phyloP scores from a whole-genome alignment of 1,284 basidiomycete species.

The Cystobasidium pallidum region DNA sequence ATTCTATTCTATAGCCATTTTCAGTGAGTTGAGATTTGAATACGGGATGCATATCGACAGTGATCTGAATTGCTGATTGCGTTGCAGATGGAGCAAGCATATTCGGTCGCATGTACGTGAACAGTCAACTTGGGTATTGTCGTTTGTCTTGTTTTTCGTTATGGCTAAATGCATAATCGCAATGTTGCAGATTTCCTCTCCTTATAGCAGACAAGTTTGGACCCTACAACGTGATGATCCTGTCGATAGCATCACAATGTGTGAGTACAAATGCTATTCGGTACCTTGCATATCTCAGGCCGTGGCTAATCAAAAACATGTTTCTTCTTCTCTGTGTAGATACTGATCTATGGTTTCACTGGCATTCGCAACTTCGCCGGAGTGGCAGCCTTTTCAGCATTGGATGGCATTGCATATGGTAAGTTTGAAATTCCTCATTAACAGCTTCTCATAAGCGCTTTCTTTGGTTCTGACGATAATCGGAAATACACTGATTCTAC shows the following conservation, averaged over 20 bases:
- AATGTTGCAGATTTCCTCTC: constrained; percentile 26
- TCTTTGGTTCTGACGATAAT: no score
- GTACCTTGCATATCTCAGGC: no score
- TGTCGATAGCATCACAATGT: constrained; percentile 2
- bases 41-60: no score
- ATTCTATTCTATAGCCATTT: constrained; percentile 41
- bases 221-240: constrained; percentile 33
- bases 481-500: no score
- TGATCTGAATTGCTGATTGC: no score
- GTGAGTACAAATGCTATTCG: constrained; percentile 2
- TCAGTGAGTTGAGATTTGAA: constrained; percentile 29
- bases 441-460: no score
- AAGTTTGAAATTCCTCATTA: no score
- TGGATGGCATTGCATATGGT: constrained; percentile 41
- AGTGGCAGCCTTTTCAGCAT: constrained; percentile 34
- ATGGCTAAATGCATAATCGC: background rate
- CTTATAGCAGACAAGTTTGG: constrained; percentile 34
- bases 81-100: constrained; percentile 36
- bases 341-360: constrained; percentile 36
- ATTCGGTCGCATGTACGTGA: constrained; percentile 27
- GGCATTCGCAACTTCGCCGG: constrained; percentile 40
- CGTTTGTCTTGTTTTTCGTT: background rate
- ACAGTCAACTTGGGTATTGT: background rate
- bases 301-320: no score
- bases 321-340: constrained; percentile 6